Percentiles rank a stretch among this genome's conserved stretches.
Evolutionary conservation across 2,329 filamentous ascomycete genomes (phyloP).

Genomic region (Aspergillus felis): DNA sequence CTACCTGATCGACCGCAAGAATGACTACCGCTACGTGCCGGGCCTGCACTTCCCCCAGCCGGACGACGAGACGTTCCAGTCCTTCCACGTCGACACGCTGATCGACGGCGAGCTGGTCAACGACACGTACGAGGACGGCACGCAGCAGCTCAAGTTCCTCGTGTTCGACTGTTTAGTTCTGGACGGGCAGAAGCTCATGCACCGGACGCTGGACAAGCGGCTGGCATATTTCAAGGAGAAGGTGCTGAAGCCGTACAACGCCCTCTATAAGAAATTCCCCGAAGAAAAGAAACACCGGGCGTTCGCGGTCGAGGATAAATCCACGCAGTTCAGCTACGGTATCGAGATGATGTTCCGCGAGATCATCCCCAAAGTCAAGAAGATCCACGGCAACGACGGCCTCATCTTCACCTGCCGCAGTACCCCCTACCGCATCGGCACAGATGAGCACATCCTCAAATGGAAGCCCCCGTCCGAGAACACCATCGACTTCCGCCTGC

Average conservation of each 20-base stretch:
- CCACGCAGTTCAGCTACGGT: conserved; percentile 83
- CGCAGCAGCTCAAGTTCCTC: conserved; percentile 71
- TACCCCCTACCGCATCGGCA: conserved; percentile 82
- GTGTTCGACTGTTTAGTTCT: conserved; percentile 91
- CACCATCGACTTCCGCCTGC: conserved; percentile 85
- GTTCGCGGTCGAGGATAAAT: conserved; percentile 83
- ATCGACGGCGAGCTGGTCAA: conserved; percentile 92
- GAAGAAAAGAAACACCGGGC: conserved; percentile 66
- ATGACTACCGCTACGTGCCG: conserved; percentile 88
- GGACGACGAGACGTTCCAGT: conserved; percentile 53
- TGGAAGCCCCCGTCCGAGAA: conserved; percentile 98
- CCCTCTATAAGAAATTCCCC: conserved; percentile 68
- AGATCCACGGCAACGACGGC: conserved; percentile 83
- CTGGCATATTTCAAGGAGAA: conserved; percentile 79
- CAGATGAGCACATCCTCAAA: conserved; percentile 89
- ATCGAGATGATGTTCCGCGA: conserved; percentile 89
- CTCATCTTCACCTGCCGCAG: conserved; percentile 95
- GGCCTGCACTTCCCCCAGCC: conserved; percentile 77
- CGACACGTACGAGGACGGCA: conserved; percentile 67
- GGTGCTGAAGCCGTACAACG: conserved; percentile 74
- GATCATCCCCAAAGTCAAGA: conserved; percentile 72
- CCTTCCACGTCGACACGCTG: conserved; percentile 75
- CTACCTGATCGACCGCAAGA: conserved; percentile 95
- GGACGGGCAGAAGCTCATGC: conserved; percentile 70
- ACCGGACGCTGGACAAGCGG: conserved; percentile 79